These are phyloP conservation scores for Psilocybe sp. DNA, from an alignment of 768 basidiomycete species.

Conservation along the genomic window DNA sequence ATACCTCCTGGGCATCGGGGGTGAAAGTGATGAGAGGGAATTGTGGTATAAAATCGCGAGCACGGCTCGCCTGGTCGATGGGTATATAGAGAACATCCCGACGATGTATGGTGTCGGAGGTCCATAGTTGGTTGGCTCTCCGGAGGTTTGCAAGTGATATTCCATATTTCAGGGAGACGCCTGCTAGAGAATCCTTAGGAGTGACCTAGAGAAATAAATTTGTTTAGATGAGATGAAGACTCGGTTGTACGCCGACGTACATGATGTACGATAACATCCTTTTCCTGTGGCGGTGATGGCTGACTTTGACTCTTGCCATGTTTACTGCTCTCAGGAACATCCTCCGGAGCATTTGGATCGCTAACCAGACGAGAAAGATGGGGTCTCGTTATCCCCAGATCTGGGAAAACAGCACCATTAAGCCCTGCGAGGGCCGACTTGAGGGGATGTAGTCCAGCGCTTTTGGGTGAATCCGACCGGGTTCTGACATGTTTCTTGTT, in stretches of 20 bases:
- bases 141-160: constrained; percentile 81
- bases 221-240: constrained; percentile 3
- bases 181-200: constrained; percentile 76
- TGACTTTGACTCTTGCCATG: constrained; percentile 13
- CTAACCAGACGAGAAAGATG: constrained; percentile 37
- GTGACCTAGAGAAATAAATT: constrained; percentile 46
- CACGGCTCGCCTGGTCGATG: constrained; percentile 51
- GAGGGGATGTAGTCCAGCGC: constrained; percentile 22
- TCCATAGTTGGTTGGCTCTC: constrained; percentile 89
- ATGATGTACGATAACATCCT: constrained; percentile 58
- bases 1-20: constrained; percentile 16
- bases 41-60: constrained; percentile 31
- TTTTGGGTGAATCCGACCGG: constrained; percentile 21
- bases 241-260: constrained; percentile 32
- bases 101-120: constrained; percentile 88
- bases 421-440: constrained; percentile 22
- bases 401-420: constrained; percentile 19
- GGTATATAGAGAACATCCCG: constrained; percentile 83
- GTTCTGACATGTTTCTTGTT: constrained; percentile 18
- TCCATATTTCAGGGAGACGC: constrained; percentile 87
- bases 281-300: constrained; percentile 32
- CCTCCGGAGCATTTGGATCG: constrained; percentile 27
- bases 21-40: constrained; percentile 23
- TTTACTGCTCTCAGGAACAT: constrained; percentile 13
- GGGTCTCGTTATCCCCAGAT: constrained; percentile 36